Base-by-base conservation (phyloP, 257 asterid genomes). In the Solanum chiquidenum region DNA sequence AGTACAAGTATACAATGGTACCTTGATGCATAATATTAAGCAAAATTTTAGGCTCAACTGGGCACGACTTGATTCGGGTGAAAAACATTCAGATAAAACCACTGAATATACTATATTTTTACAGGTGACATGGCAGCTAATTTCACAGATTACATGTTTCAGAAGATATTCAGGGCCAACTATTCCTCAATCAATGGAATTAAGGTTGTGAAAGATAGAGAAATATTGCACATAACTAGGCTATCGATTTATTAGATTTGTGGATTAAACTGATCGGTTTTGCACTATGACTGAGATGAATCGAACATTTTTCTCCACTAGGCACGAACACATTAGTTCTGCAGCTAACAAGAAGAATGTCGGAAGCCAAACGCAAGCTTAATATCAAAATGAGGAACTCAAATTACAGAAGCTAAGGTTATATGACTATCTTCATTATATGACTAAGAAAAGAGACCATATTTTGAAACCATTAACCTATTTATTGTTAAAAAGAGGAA, bases 121-220 rank as follows among this genome's bases (percentile, higher is more conserved):
- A 84, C 4, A 42, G 98, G 97, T 55, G 96, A 95, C 86, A 90
- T 95, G 94, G 95, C 98, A 55, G 98, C 94, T 82, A 97, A 94
- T 83, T 97, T 95, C 37, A 93, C 95, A 0, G 95, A 94, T 89
- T 92, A 92, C 83, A 77, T 91, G 46, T 92, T 95, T 75, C 94
- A 90, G 88, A 98, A 94, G 87, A 94, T 97, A 20, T 94, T 94
- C 88, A 92, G 91, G 89, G 55, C 86, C 44, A 92, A 89, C 12
- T 95, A 94, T 89, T 86, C 91, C 13, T 94, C 97, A 2, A 95
- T 95, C 35, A 95, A 91, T 44, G 93, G 95, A 86, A 98, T 96
- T 10, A 94, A 94, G 87, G 97, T 94, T 86, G 97, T 95, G 14
- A 94, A 89, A 3, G 96, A 94, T 89, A 93, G 96, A 92, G 89